Conservation (phyloP, 1,139 yeast genomes). For the Yamadazyma atmosphaerica region DNA sequence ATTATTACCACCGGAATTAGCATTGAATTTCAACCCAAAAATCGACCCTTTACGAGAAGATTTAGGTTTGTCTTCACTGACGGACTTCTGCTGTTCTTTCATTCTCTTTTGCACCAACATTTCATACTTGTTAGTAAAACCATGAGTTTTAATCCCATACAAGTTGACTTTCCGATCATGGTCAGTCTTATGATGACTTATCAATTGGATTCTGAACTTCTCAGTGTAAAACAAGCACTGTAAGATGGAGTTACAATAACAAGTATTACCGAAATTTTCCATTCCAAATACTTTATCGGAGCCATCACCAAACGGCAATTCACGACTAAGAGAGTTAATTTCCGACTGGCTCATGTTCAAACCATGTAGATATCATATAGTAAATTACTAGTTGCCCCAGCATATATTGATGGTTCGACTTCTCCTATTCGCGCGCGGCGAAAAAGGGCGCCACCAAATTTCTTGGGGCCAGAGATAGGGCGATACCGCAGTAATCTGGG, state of each 20-base stretch:
- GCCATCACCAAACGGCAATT: slow-evolving; percentile 60
- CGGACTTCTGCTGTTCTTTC: slow-evolving; percentile 35
- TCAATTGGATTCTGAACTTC: slow-evolving; percentile 61
- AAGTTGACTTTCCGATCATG: slow-evolving; percentile 42
- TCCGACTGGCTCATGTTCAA: slow-evolving; percentile 9
- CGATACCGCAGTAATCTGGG: too few species aligned
- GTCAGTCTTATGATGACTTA: slow-evolving; percentile 29
- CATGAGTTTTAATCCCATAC: slow-evolving; percentile 46
- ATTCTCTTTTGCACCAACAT: slow-evolving; percentile 37
- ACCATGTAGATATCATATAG: neutral
- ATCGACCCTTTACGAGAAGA: slow-evolving; percentile 37
- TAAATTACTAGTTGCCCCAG: neutral
- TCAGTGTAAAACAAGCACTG: slow-evolving; percentile 83
- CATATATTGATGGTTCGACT: neutral
- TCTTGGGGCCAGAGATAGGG: too few species aligned
- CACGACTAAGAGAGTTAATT: slow-evolving; percentile 6
- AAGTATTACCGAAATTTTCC: slow-evolving; percentile 94
- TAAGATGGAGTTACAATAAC: slow-evolving; percentile 89
- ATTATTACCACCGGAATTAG: slow-evolving; percentile 14
- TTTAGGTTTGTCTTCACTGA: slow-evolving; percentile 28
- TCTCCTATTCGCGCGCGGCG: slow-evolving; percentile 1
- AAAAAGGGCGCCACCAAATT: too few species aligned
- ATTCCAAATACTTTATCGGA: slow-evolving; percentile 80
- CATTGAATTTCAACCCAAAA: slow-evolving; percentile 42
- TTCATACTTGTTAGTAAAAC: slow-evolving; percentile 47